Percentiles rank a stretch among this genome's conserved stretches.
These are phyloP conservation scores for Paralagenidium karlingii DNA, from an alignment of 352 stramenopile genomes.

Conservation along the genomic window DNA sequence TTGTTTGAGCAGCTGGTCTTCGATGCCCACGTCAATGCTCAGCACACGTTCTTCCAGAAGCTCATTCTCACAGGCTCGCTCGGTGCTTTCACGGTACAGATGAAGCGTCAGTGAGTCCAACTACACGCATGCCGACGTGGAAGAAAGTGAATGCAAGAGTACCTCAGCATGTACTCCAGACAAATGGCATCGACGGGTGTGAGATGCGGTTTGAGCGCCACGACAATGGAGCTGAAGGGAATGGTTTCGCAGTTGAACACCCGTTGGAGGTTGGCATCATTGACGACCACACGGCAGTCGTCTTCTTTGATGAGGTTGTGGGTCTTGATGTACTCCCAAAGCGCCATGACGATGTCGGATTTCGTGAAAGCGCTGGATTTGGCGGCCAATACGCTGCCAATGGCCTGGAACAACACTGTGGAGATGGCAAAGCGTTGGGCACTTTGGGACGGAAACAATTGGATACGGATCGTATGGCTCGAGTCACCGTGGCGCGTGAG, in stretches of 20 bases:
- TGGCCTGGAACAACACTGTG: conserved; percentile 17
- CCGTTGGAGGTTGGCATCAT: conserved; percentile 30
- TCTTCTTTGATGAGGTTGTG: conserved; percentile 70
- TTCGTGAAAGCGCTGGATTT: conserved; percentile 51
- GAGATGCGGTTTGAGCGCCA: conserved; percentile 51
- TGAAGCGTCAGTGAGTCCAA: no score
- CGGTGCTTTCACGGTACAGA: no score
- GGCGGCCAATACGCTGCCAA: conserved; percentile 27
- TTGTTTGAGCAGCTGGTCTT: conserved; percentile 28
- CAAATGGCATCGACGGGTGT: conserved; percentile 33
- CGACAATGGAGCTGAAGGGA: conserved; percentile 53
- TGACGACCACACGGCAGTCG: conserved; percentile 57
- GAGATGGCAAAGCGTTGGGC: conserved; percentile 52
- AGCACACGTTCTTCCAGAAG: conserved; percentile 31
- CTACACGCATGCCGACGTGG: no score
- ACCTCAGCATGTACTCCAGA: conserved; percentile 47
- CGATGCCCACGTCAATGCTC: conserved; percentile 8
- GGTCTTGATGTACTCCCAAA: conserved; percentile 70
- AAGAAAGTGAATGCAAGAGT: conserved; percentile 14
- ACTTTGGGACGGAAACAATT: conserved; percentile 38
- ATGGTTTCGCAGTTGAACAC: conserved; percentile 57
- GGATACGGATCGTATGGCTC: conserved; percentile 49
- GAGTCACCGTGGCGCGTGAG: conserved; percentile 31
- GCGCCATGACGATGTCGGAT: conserved; percentile 56
- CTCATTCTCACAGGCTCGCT: conserved; percentile 7